Evolutionary conservation across 169 alveolate genomes (phyloP).

Genomic region (Hepatocystis sp.): DNA sequence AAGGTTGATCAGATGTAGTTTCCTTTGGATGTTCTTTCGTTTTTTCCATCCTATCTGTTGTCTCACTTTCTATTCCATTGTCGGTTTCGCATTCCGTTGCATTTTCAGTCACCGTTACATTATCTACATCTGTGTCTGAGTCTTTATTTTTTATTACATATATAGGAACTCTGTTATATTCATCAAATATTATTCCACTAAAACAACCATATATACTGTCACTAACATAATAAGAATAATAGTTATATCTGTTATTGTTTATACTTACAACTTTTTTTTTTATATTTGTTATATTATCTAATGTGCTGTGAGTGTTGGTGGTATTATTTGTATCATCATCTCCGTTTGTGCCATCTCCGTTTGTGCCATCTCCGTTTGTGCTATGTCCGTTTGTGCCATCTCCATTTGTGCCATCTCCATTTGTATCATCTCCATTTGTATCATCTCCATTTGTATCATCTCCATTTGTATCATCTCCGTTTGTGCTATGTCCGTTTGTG

Average conservation of each 20-base stretch:
- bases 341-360: background rate
- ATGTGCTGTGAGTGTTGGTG: background rate
- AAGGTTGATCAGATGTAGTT: background rate
- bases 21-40: conserved; percentile 1
- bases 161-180: conserved; percentile 50
- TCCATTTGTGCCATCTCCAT: background rate
- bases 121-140: no score
- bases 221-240: conserved; percentile 66
- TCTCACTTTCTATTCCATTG: no score
- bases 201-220: conserved; percentile 75
- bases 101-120: no score
- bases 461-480: background rate
- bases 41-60: no score
- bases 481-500: background rate
- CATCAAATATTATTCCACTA: conserved; percentile 72
- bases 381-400: background rate
- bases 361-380: no score
- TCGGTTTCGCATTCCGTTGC: no score
- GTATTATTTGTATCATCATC: background rate
- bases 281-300: conserved; percentile 68
- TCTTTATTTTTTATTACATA: conserved; percentile 41
- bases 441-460: background rate
- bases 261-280: conserved; percentile 58
- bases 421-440: background rate
- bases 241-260: conserved; percentile 37